Evolutionary conservation across 495 filamentous ascomycete species (phyloP), one percentile per base, ranked within the genome.

Genomic region (Talaromyces trachyspermus): DNA sequence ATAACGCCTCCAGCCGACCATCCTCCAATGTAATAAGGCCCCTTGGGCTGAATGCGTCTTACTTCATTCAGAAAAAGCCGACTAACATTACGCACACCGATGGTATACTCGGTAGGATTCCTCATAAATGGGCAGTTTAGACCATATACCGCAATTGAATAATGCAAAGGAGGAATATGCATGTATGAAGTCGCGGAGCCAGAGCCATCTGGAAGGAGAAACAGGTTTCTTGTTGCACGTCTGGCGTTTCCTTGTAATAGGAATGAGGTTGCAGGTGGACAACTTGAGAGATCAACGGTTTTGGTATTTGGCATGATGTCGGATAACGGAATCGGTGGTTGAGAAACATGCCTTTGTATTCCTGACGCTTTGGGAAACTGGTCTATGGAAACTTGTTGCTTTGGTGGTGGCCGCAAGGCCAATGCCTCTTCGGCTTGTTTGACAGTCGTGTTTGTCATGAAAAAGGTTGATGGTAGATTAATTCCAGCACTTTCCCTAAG

Each of bases 171-270:
- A 11, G 72, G 66, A 9, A 86, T 70, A 38, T 70, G 64, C 0
- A 69, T 68, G 64, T 86, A 88, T 2, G 79, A 81, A 11, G 76
- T 75, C 7, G 81, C 75, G 19, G 79, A 81, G 15, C 88, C 88
- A 46, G 77, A 79, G 15, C 88, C 88, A 54, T 91, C 88, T 14
- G 88, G 87, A 30, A 91, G 68, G 49, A 91, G 76, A 63, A 86
- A 82, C 11, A 94, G 66, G 29, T 72, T 78, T 58, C 77, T 79
- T n/a, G 55, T 61, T 75, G 10, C 78, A 70, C 10, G 66, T 77
- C 74, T 76, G 10, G 76, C 65, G 41, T 62, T 65, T 6, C 74
- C 70, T 40, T 76, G 71, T 5, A 77, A 69, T 25, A 79, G 77
- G 2, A 63, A 79, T 50, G 49, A 84, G 53, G 39, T 81, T 65